Evolutionary conservation across 208 protist species (phyloP).

Genomic region (Leishmania amazonensis): DNA sequence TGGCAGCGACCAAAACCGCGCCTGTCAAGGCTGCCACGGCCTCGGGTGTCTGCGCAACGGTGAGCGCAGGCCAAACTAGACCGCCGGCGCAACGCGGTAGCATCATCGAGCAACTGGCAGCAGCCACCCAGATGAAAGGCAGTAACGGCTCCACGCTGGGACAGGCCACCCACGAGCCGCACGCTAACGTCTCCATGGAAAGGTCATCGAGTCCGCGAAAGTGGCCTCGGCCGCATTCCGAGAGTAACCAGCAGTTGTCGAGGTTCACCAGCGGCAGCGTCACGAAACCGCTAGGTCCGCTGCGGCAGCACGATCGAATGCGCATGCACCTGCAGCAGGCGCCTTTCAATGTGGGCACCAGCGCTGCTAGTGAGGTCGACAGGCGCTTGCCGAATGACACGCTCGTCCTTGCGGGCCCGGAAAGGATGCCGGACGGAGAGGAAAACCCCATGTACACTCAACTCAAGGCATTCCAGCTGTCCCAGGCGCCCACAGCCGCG

Average conservation of each 20-base stretch:
- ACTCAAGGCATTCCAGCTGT: conserved; percentile 12
- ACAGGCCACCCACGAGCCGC: neutral
- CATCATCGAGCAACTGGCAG: conserved; percentile 24
- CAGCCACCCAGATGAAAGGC: neutral
- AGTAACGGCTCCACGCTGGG: neutral
- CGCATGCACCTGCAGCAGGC: conserved; percentile 25
- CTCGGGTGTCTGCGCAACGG: neutral
- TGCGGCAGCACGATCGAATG: conserved; percentile 6
- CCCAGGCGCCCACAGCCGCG: neutral
- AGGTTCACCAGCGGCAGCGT: neutral
- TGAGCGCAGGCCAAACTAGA: neutral
- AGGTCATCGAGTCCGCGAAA: neutral
- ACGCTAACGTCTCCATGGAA: neutral
- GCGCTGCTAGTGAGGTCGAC: neutral
- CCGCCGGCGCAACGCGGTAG: conserved; percentile 3
- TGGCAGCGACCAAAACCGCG: neutral
- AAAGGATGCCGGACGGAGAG: neutral
- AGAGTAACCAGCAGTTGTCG: neutral
- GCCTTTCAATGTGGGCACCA: conserved; percentile 6
- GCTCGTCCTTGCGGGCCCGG: conserved; percentile 15
- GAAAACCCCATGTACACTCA: conserved; percentile 19
- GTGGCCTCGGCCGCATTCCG: neutral
- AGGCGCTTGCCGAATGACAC: conserved; percentile 16
- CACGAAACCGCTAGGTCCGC: neutral
- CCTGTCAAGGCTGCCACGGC: neutral